Percentiles rank a stretch among this genome's conserved stretches.
phyloP scores from a whole-genome alignment of 2,329 filamentous ascomycete genomes.

The Aspergillus pseudotamarii region DNA sequence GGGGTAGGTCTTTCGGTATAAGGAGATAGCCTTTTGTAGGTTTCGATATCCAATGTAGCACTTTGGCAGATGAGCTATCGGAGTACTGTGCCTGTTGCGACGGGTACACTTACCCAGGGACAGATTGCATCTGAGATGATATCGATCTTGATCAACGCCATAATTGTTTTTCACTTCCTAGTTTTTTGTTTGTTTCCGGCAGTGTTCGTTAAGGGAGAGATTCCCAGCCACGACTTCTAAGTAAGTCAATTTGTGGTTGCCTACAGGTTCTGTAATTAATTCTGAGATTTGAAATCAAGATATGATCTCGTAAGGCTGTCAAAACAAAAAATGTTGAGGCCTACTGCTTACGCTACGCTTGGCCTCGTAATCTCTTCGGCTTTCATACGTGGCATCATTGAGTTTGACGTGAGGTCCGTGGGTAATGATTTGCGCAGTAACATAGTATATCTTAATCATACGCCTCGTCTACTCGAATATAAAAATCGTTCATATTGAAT shows the following conservation, averaged over 20 bases:
- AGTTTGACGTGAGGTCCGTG: no score
- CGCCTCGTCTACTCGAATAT: no score
- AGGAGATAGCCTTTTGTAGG: slow-evolving; percentile 15
- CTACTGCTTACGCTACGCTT: not conserved
- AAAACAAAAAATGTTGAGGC: not conserved
- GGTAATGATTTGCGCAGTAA: no score
- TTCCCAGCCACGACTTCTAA: not conserved
- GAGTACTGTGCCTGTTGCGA: not conserved
- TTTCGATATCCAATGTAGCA: slow-evolving; percentile 21
- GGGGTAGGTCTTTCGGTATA: slow-evolving; percentile 22
- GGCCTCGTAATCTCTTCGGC: not conserved
- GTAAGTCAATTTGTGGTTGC: not conserved
- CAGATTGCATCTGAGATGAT: not conserved
- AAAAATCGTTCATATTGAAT: no score
- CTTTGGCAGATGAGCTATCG: not conserved
- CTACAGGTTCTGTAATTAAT: not conserved
- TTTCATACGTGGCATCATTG: not conserved
- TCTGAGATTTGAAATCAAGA: not conserved
- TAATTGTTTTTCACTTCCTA: not conserved
- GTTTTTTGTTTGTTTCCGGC: not conserved
- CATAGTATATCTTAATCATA: no score
- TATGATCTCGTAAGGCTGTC: not conserved
- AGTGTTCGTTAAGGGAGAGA: not conserved
- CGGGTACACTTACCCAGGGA: not conserved
- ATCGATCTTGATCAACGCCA: not conserved